phyloP scores from a whole-genome alignment of 495 filamentous ascomycete species.

The Jackrogersella multiformis region DNA sequence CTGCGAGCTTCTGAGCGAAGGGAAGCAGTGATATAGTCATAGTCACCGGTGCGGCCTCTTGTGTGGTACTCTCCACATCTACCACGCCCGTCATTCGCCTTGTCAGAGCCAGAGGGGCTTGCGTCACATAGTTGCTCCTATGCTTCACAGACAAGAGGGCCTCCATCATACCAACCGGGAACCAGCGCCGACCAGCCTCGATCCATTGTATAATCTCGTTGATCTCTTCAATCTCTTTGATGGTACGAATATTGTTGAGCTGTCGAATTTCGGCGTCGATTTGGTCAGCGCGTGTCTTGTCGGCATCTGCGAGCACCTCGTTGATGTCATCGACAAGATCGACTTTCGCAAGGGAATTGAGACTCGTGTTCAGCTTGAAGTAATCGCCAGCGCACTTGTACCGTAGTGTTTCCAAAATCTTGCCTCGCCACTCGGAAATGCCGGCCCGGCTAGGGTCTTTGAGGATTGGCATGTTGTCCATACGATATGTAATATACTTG shows the following conservation, averaged over 20 bases:
- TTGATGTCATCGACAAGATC: slow-evolving; percentile 52
- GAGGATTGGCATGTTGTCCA: slow-evolving; percentile 44
- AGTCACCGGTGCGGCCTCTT: slow-evolving; percentile 12
- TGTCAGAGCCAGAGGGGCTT: slow-evolving; percentile 7
- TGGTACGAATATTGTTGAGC: slow-evolving; percentile 48
- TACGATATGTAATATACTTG: slow-evolving; percentile 47
- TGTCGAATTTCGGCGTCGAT: slow-evolving; percentile 49
- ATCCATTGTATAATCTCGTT: slow-evolving; percentile 56
- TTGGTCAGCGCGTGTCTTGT: slow-evolving; percentile 49
- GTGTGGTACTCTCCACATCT: slow-evolving; percentile 7
- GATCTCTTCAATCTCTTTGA: slow-evolving; percentile 52
- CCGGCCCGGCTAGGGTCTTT: slow-evolving; percentile 37
- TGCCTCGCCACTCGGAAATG: slow-evolving; percentile 46
- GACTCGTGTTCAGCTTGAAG: slow-evolving; percentile 51
- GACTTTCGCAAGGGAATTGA: slow-evolving; percentile 49
- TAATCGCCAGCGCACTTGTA: slow-evolving; percentile 50
- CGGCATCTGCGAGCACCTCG: slow-evolving; percentile 48
- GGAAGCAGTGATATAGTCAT: slow-evolving; percentile 48
- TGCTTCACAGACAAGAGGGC: slow-evolving; percentile 43
- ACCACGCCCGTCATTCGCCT: slow-evolving; percentile 26
- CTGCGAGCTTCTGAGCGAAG: slow-evolving; percentile 47
- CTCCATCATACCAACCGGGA: slow-evolving; percentile 35
- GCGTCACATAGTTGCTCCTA: background rate
- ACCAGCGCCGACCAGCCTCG: slow-evolving; percentile 46
- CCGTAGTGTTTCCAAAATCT: slow-evolving; percentile 45